These are phyloP conservation scores for Dioscorea cayenensis DNA, from an alignment of 116 monocot species.

Conservation along the genomic window DNA sequence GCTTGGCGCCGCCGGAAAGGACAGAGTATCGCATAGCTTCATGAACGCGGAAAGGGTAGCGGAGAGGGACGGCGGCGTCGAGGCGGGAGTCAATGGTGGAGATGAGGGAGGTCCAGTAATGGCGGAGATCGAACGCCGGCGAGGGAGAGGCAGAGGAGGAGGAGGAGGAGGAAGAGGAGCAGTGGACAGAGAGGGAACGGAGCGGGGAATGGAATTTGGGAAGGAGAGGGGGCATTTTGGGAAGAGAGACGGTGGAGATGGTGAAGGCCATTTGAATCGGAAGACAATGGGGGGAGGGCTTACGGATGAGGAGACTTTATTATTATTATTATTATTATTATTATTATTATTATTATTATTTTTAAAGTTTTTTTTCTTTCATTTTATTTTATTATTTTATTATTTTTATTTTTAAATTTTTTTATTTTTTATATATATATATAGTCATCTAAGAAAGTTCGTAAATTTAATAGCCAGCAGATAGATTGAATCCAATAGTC, in stretches of 20 bases:
- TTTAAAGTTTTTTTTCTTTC: too few relatives aligned
- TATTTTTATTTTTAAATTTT: too few relatives aligned
- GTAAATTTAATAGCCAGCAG: too few relatives aligned
- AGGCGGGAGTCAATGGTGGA: constrained; percentile 37
- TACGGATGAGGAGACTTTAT: too few relatives aligned
- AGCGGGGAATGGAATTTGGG: not conserved
- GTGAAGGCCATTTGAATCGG: not conserved
- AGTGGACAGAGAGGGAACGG: not conserved
- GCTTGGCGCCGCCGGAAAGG: constrained; percentile 39
- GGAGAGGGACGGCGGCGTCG: constrained; percentile 30
- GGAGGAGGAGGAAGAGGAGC: not conserved
- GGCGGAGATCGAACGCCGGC: constrained; percentile 35
- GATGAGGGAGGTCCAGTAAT: constrained; percentile 47
- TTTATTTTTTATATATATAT: too few relatives aligned
- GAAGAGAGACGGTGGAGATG: not conserved
- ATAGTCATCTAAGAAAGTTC: too few relatives aligned
- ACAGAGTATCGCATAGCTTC: constrained; percentile 61
- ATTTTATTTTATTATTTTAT: too few relatives aligned
- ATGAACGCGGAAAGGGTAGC: constrained; percentile 33
- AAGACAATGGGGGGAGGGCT: too few relatives aligned
- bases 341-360: too few relatives aligned
- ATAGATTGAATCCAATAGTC: too few relatives aligned
- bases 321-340: too few relatives aligned
- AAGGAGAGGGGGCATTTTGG: not conserved
- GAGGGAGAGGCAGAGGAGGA: not conserved